A percentile compares a stretch with the other conserved stretches of the same genome.
Conservation (phyloP, 805 yeast genomes). For the Candida ovalis region DNA sequence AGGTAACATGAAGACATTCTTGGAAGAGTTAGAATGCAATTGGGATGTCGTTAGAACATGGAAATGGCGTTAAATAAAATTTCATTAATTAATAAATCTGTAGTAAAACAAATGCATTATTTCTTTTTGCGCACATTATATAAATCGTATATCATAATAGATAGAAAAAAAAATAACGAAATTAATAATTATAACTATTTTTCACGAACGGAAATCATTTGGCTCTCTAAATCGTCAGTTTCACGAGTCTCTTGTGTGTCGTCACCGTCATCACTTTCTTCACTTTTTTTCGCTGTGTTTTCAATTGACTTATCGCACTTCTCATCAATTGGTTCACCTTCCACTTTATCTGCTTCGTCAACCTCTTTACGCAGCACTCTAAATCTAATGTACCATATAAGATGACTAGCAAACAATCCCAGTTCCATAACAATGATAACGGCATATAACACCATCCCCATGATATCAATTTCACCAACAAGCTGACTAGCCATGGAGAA, state of each 20-base stretch:
- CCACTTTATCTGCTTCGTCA: constrained; percentile 3
- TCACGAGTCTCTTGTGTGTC: background rate
- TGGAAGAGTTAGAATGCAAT: constrained; percentile 20
- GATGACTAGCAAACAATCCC: constrained; percentile 72
- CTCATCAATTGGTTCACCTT: constrained; percentile 2
- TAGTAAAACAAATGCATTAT: too few species aligned
- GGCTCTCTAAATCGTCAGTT: background rate
- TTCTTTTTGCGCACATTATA: too few species aligned
- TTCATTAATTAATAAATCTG: background rate
- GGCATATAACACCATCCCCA: constrained; percentile 76
- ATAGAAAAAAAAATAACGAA: background rate
- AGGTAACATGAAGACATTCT: constrained; percentile 23
- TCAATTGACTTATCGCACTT: background rate
- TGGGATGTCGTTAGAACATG: constrained; percentile 31
- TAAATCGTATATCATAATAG: too few species aligned
- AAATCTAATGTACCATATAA: constrained; percentile 61
- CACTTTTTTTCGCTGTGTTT: background rate
- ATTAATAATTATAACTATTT: too few species aligned
- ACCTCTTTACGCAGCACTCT: constrained; percentile 18
- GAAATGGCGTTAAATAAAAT: constrained; percentile 27
- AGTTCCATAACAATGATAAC: constrained; percentile 71
- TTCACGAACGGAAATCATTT: background rate
- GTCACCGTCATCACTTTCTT: too few species aligned
- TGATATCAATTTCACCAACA: constrained; percentile 62
- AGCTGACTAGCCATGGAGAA: constrained; percentile 60